Evolutionary conservation across 2,329 filamentous ascomycete genomes (phyloP).

Genomic region (Rutstroemia sp.): DNA sequence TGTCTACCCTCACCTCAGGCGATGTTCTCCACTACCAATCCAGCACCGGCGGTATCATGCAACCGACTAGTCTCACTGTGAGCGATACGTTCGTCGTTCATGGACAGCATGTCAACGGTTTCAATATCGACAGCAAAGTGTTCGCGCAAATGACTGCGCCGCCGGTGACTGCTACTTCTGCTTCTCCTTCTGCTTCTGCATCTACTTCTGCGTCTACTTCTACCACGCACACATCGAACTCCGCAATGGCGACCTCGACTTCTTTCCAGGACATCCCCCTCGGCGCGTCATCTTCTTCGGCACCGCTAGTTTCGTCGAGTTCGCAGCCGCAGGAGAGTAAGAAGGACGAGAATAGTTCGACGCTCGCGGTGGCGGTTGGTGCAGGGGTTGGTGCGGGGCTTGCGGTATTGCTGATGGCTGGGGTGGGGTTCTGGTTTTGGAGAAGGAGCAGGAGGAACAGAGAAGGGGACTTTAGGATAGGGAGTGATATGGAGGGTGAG

Average conservation of each 20-base stretch:
- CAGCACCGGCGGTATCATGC: background rate
- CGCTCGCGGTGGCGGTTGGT: too few species aligned
- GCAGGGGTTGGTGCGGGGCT: too few species aligned
- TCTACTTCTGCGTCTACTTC: background rate
- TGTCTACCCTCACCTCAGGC: constrained; percentile 1
- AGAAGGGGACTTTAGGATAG: background rate
- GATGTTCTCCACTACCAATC: constrained; percentile 2
- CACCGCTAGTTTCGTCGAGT: background rate
- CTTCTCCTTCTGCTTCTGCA: background rate
- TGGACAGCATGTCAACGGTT: constrained; percentile 5
- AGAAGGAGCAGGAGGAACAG: background rate
- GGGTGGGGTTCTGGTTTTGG: background rate
- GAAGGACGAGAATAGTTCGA: background rate
- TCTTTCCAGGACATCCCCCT: background rate
- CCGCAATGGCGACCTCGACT: too few species aligned
- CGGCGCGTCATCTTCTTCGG: background rate
- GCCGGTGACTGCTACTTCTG: background rate
- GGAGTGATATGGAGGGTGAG: background rate
- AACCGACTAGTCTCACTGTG: constrained; percentile 1
- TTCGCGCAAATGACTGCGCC: background rate
- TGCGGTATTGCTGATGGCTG: too few species aligned
- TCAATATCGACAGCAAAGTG: constrained; percentile 2
- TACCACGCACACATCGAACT: too few species aligned
- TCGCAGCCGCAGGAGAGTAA: background rate
- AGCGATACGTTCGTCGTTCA: background rate